These are phyloP conservation scores for Phyllostachys edulis DNA, from an alignment of 176 grass and related monocot species.

Conservation along the genomic window DNA sequence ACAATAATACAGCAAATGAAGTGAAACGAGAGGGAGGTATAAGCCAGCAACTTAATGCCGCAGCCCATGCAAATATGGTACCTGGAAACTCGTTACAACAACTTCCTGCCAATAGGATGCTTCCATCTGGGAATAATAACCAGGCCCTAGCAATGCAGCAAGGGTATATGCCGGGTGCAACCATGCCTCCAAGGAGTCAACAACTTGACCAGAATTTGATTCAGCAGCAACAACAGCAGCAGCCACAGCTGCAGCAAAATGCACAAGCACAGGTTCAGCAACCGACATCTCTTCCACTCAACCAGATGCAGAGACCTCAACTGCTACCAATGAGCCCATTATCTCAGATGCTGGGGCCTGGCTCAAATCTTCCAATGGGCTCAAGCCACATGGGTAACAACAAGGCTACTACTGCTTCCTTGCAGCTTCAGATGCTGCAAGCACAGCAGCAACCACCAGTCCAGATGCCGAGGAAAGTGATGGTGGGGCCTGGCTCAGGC, in stretches of 20 bases:
- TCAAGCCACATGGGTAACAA: constrained; percentile 69
- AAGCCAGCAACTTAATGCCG: constrained; percentile 63
- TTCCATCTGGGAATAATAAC: constrained; percentile 62
- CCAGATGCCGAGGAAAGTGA: constrained; percentile 72
- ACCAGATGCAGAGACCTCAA: constrained; percentile 73
- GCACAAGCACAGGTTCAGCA: constrained; percentile 68
- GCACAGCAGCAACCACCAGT: constrained; percentile 58
- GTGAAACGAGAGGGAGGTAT: constrained; percentile 71
- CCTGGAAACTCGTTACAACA: constrained; percentile 54
- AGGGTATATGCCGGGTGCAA: constrained; percentile 59
- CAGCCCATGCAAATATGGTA: constrained; percentile 53
- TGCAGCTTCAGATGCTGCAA: constrained; percentile 69
- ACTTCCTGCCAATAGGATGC: constrained; percentile 60
- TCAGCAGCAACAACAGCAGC: constrained; percentile 62
- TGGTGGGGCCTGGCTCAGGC: constrained; percentile 54
- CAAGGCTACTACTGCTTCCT: constrained; percentile 47
- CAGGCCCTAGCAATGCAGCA: constrained; percentile 62
- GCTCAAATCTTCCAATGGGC: constrained; percentile 66
- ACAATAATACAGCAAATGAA: constrained; percentile 52
- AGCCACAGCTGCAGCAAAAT: constrained; percentile 58
- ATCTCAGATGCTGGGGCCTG: constrained; percentile 67
- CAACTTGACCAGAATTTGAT: constrained; percentile 73
- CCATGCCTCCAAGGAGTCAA: constrained; percentile 65
- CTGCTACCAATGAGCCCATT: constrained; percentile 62
- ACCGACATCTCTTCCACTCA: constrained; percentile 59